These are phyloP conservation scores for Neofusicoccum parvum DNA, from an alignment of 2,329 filamentous ascomycete species.

Conservation along the genomic window DNA sequence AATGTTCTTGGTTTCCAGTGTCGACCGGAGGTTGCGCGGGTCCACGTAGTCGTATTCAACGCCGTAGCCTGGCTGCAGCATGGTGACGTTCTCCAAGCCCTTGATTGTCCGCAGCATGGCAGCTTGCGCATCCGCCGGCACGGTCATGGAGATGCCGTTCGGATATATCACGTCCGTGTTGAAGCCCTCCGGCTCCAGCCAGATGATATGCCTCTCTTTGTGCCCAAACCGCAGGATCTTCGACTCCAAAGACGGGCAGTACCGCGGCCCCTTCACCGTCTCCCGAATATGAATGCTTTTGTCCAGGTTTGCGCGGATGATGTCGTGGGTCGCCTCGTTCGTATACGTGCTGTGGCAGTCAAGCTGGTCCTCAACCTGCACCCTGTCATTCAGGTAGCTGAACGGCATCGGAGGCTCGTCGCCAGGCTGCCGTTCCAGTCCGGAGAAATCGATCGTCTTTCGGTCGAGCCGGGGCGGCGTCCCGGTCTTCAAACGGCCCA, in stretches of 20 bases:
- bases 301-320: constrained; percentile 87
- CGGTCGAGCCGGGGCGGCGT: constrained; percentile 86
- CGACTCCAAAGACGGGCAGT: constrained; percentile 93
- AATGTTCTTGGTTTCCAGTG: constrained; percentile 92
- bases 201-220: constrained; percentile 82
- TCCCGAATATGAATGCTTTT: constrained; percentile 96
- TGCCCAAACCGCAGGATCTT: constrained; percentile 88
- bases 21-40: constrained; percentile 81
- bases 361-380: constrained; percentile 79
- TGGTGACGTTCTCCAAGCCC: constrained; percentile 85
- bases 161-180: constrained; percentile 89
- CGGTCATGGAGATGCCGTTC: constrained; percentile 96
- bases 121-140: constrained; percentile 85
- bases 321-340: constrained; percentile 76
- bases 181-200: constrained; percentile 96
- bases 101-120: constrained; percentile 80
- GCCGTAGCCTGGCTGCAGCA: constrained; percentile 94
- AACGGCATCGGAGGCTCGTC: constrained; percentile 88
- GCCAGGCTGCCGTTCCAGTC: constrained; percentile 72
- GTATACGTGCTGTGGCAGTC: constrained; percentile 87
- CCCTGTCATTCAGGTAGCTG: constrained; percentile 80
- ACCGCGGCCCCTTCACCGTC: constrained; percentile 89
- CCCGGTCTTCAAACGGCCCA: constrained; percentile 92
- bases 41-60: constrained; percentile 99
- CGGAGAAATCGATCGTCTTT: constrained; percentile 76